Conservation (phyloP, 1,139 yeast genomes). For the Debaryomyces coudertii region DNA sequence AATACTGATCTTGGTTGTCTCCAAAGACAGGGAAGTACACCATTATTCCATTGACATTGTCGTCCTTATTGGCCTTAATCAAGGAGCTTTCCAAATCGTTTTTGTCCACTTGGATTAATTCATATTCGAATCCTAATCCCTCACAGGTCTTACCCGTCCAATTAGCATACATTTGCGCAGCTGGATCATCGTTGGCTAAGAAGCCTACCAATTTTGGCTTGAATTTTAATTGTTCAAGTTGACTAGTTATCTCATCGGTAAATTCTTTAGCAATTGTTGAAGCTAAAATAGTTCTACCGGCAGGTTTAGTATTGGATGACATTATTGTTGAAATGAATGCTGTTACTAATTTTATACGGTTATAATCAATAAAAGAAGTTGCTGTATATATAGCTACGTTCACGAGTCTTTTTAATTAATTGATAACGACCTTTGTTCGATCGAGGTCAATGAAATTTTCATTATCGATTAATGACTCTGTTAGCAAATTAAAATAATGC, state of each 20-base stretch:
- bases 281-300: conserved; percentile 85
- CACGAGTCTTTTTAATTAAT: conserved; percentile 7
- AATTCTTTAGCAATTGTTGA: conserved; percentile 83
- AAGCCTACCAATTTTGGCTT: conserved; percentile 86
- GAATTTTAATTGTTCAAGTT: conserved; percentile 53
- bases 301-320: conserved; percentile 32
- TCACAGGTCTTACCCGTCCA: conserved; percentile 95
- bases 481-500: conserved; percentile 3
- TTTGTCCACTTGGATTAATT: conserved; percentile 70
- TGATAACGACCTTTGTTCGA: background rate
- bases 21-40: conserved; percentile 99
- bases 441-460: conserved; percentile 5
- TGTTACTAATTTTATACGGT: background rate
- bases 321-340: conserved; percentile 9
- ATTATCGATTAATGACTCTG: conserved; percentile 9
- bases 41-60: conserved; percentile 85
- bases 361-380: background rate
- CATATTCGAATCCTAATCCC: conserved; percentile 82
- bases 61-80: conserved; percentile 79
- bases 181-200: conserved; percentile 90
- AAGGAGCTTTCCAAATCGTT: conserved; percentile 85
- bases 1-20: conserved; percentile 89
- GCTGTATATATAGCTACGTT: conserved; percentile 2
- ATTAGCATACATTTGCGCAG: conserved; percentile 91
- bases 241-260: conserved; percentile 67